phyloP scores from a whole-genome alignment of 495 filamentous ascomycete species.

The Aspergillus cristatus region DNA sequence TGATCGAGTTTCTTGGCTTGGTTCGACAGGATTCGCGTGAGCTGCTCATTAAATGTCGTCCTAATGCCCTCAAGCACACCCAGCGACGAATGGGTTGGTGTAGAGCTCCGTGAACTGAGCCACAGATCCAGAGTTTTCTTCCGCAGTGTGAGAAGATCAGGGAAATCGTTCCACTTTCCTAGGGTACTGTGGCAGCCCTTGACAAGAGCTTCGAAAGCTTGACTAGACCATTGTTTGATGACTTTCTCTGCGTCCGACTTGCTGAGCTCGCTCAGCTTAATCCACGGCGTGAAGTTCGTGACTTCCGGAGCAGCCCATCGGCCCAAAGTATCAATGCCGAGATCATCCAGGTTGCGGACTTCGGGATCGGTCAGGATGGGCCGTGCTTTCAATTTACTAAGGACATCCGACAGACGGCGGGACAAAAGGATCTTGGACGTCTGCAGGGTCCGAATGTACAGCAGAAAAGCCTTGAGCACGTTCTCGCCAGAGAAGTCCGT shows the following conservation, averaged over 20 bases:
- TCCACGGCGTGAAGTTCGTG: conserved; percentile 79
- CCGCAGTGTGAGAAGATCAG: conserved; percentile 57
- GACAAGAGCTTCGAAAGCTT: conserved; percentile 57
- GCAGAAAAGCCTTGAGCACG: conserved; percentile 51
- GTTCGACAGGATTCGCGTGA: conserved; percentile 47
- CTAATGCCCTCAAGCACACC: conserved; percentile 61
- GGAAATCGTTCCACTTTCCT: conserved; percentile 48
- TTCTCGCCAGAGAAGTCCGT: conserved; percentile 28
- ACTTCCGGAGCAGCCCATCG: conserved; percentile 80
- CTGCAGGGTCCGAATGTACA: conserved; percentile 70
- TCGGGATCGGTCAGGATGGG: conserved; percentile 62
- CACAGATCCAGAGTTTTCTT: conserved; percentile 63
- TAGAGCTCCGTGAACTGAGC: conserved; percentile 45
- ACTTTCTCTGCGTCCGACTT: conserved; percentile 52
- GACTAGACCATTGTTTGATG: conserved; percentile 64
- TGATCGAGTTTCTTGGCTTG: conserved; percentile 49
- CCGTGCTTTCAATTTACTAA: conserved; percentile 58
- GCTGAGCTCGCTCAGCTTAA: conserved; percentile 72
- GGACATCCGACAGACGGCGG: conserved; percentile 56
- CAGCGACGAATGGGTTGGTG: conserved; percentile 37
- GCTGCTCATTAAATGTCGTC: conserved; percentile 54
- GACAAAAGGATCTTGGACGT: conserved; percentile 70
- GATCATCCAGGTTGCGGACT: conserved; percentile 52
- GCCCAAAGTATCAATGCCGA: conserved; percentile 73
- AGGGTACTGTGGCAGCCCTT: conserved; percentile 49